Percentiles rank a stretch among this genome's conserved stretches.
Conservation (phyloP, 306 rosid species). For the Begonia masoniana region DNA sequence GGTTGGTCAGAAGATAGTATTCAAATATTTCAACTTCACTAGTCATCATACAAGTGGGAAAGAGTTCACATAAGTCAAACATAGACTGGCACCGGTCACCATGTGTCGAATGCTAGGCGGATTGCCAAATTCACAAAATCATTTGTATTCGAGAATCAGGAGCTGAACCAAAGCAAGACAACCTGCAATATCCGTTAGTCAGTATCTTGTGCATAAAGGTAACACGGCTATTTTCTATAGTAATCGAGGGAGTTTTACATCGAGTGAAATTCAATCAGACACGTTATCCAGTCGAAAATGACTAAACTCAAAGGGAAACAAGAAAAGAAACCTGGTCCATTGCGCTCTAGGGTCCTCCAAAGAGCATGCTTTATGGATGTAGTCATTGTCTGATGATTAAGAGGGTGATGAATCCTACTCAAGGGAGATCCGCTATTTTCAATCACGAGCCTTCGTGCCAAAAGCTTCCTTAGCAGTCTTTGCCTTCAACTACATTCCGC, state of each 20-base stretch:
- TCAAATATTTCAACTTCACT: neutral
- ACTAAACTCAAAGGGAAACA: conserved; percentile 6
- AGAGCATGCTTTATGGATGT: conserved; percentile 92
- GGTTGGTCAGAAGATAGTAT: neutral
- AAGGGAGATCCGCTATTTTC: conserved; percentile 58
- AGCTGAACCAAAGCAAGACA: conserved; percentile 96
- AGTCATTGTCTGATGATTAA: conserved; percentile 94
- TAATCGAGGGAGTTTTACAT: neutral
- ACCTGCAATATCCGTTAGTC: conserved; percentile 39
- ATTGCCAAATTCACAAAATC: conserved; percentile 75
- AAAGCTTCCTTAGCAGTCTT: conserved; percentile 82
- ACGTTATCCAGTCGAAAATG: too few relatives aligned
- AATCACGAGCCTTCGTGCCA: conserved; percentile 74
- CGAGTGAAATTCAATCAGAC: neutral
- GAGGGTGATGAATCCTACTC: conserved; percentile 73
- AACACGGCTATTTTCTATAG: neutral
- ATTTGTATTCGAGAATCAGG: conserved; percentile 93
- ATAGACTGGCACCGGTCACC: conserved; percentile 58
- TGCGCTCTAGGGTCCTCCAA: conserved; percentile 57
- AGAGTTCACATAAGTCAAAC: conserved; percentile 89
- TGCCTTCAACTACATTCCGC: conserved; percentile 91
- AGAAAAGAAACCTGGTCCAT: conserved; percentile 64
- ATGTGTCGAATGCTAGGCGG: conserved; percentile 48
- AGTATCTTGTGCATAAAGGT: neutral
- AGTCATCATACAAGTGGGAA: conserved; percentile 56